These are phyloP conservation scores for Neurospora sp. DNA, from an alignment of 495 filamentous ascomycete genomes.

Conservation along the genomic window DNA sequence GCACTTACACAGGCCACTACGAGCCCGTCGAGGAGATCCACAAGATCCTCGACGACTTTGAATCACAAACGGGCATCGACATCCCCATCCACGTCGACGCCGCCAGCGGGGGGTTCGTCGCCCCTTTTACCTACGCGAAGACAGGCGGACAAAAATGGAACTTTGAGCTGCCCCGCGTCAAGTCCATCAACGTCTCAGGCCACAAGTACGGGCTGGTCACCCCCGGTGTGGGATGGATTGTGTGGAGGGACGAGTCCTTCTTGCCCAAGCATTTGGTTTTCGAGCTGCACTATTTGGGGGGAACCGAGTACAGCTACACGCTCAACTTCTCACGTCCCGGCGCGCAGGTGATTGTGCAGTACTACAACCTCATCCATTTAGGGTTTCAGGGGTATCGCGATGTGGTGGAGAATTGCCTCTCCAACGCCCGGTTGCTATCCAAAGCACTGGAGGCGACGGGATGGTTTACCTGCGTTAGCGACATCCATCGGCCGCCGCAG, in stretches of 20 bases:
- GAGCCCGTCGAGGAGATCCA: conserved; percentile 64
- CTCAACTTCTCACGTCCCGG: conserved; percentile 70
- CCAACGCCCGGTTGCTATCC: conserved; percentile 57
- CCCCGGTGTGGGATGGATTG: conserved; percentile 63
- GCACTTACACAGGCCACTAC: conserved; percentile 68
- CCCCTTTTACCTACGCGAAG: conserved; percentile 56
- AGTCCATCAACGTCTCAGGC: conserved; percentile 64
- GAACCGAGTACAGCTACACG: conserved; percentile 62
- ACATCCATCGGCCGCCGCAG: conserved; percentile 48
- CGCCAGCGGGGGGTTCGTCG: conserved; percentile 58
- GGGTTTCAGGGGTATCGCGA: conserved; percentile 54
- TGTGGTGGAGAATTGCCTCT: conserved; percentile 63
- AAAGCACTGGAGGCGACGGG: conserved; percentile 58
- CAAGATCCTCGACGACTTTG: conserved; percentile 53
- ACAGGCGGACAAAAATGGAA: conserved; percentile 55
- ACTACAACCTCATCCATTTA: conserved; percentile 68
- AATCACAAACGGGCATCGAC: conserved; percentile 51
- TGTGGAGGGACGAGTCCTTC: conserved; percentile 59
- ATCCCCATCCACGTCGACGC: conserved; percentile 73
- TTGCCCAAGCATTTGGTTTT: conserved; percentile 66
- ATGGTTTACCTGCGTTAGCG: conserved; percentile 61
- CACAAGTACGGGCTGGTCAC: conserved; percentile 72
- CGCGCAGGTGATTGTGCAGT: conserved; percentile 62
- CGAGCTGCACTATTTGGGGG: conserved; percentile 65
- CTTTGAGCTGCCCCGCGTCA: conserved; percentile 60